Conservation (phyloP, 108 stramenopile genomes). For the Conticribra weissflogii region DNA sequence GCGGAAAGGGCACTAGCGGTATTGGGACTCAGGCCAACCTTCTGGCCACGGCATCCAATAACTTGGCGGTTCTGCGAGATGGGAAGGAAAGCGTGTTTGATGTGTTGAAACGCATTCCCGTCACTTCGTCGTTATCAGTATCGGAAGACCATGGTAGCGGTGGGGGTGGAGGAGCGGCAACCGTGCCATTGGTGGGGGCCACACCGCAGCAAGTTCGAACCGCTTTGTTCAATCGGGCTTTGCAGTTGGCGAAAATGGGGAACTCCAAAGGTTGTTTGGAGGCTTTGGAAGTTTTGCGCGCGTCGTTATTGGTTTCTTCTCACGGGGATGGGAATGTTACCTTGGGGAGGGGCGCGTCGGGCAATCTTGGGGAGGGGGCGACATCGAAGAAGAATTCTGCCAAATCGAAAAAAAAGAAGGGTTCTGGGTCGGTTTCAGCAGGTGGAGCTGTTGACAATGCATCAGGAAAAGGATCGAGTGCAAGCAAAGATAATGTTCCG, state of each 20-base stretch:
- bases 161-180: background rate
- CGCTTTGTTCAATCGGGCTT: slow-evolving; percentile 45
- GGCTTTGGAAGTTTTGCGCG: slow-evolving; percentile 42
- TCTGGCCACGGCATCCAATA: slow-evolving; percentile 39
- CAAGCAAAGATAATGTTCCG: slow-evolving; percentile 29
- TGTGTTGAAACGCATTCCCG: slow-evolving; percentile 42
- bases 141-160: slow-evolving; percentile 17
- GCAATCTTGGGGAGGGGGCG: background rate
- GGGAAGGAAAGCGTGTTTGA: slow-evolving; percentile 52
- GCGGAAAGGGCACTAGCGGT: background rate
- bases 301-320: slow-evolving; percentile 38
- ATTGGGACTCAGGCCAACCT: slow-evolving; percentile 23
- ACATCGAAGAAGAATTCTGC: slow-evolving; percentile 15
- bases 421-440: background rate
- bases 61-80: slow-evolving; percentile 45
- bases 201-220: slow-evolving; percentile 53
- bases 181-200: slow-evolving; percentile 46
- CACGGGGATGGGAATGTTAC: slow-evolving; percentile 17
- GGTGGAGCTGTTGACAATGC: background rate
- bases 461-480: background rate
- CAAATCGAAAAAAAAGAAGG: slow-evolving; percentile 40
- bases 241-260: slow-evolving; percentile 49
- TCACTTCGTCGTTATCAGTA: slow-evolving; percentile 30
- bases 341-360: background rate
- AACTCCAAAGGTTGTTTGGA: slow-evolving; percentile 41